Conservation (phyloP, 2,329 filamentous ascomycete genomes). For the Neurospora sp. region DNA sequence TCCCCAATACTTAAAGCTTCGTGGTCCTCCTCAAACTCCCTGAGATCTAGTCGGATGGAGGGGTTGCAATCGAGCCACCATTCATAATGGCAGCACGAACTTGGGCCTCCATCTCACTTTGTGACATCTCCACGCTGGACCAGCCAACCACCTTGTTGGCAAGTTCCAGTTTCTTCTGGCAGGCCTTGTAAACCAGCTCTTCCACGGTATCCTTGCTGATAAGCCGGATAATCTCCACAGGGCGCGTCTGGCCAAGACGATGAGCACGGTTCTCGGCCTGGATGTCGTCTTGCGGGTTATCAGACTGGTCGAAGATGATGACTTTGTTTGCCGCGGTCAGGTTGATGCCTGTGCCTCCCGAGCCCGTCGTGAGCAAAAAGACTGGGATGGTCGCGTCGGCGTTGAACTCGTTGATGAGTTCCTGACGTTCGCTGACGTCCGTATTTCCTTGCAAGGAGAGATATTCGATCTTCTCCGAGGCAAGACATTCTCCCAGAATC, state of each 20-base stretch:
- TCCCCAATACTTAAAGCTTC: neutral
- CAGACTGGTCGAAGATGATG: constrained; percentile 92
- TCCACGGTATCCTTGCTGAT: constrained; percentile 78
- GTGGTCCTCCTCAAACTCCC: neutral
- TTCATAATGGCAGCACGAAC: constrained; percentile 15
- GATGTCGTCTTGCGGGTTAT: constrained; percentile 97
- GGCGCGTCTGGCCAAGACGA: constrained; percentile 79
- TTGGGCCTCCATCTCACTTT: constrained; percentile 18
- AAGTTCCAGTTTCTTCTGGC: constrained; percentile 84
- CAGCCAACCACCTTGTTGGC: constrained; percentile 50
- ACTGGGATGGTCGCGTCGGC: constrained; percentile 67
- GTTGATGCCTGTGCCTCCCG: constrained; percentile 95
- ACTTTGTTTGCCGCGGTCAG: constrained; percentile 94
- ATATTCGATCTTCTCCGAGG: constrained; percentile 61
- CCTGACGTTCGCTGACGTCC: constrained; percentile 71
- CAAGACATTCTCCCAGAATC: constrained; percentile 75
- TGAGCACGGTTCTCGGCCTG: constrained; percentile 97
- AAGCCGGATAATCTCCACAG: constrained; percentile 82
- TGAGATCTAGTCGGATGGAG: constrained; percentile 5
- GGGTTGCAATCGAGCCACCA: constrained; percentile 9
- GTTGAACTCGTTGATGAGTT: constrained; percentile 81
- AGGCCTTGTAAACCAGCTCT: constrained; percentile 84
- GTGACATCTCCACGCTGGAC: constrained; percentile 19
- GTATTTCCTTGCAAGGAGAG: constrained; percentile 82
- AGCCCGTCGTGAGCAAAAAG: constrained; percentile 87